Conservation (phyloP, 1,284 basidiomycete species). For the Tylopilus sp. region DNA sequence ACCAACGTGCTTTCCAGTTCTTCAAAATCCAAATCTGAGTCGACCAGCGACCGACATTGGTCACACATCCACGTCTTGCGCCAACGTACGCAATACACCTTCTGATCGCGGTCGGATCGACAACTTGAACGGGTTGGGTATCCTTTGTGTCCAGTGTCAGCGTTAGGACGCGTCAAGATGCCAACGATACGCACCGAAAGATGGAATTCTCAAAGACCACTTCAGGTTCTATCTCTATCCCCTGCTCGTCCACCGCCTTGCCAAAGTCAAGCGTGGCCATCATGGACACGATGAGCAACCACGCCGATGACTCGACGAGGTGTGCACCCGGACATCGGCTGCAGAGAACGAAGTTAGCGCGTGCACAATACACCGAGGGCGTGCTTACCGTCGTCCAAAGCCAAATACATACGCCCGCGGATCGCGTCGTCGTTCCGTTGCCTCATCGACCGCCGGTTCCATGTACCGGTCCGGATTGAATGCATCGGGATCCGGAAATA, state of each 20-base stretch:
- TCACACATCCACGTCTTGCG: slow-evolving; percentile 35
- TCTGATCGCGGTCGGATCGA: slow-evolving; percentile 62
- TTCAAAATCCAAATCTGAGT: background rate
- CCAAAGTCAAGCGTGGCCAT: slow-evolving; percentile 64
- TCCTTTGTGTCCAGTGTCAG: slow-evolving; percentile 42
- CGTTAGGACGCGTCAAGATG: slow-evolving; percentile 6
- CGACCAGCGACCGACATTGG: no score
- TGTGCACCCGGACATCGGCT: slow-evolving; percentile 62
- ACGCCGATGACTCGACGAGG: slow-evolving; percentile 64
- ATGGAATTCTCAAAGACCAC: slow-evolving; percentile 61
- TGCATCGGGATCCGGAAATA: slow-evolving; percentile 56
- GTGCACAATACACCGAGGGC: background rate
- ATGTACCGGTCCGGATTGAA: slow-evolving; percentile 66
- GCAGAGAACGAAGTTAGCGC: background rate
- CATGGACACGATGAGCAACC: slow-evolving; percentile 61
- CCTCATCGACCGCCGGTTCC: slow-evolving; percentile 44
- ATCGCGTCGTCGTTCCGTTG: slow-evolving; percentile 48
- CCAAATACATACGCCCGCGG: slow-evolving; percentile 64
- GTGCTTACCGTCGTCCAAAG: slow-evolving; percentile 62
- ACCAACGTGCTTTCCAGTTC: background rate
- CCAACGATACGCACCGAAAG: slow-evolving; percentile 50
- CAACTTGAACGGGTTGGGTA: slow-evolving; percentile 58
- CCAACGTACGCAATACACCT: slow-evolving; percentile 54
- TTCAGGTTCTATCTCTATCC: slow-evolving; percentile 56
- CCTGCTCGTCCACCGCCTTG: slow-evolving; percentile 60